phyloP scores from a whole-genome alignment of 306 rosid genomes.

The Urtica urens region DNA sequence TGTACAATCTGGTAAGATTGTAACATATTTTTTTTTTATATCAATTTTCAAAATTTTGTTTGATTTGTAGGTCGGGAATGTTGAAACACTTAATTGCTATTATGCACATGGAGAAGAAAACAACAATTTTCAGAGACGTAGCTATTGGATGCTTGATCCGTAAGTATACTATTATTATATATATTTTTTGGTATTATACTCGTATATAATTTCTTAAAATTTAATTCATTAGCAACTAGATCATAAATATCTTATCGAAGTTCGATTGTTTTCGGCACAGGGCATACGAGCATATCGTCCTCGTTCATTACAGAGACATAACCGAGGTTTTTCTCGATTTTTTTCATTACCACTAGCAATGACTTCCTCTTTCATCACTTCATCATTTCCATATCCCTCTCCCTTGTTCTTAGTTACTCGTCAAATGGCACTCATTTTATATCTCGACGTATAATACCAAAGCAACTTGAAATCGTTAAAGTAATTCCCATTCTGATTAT shows the following conservation, averaged over 20 bases:
- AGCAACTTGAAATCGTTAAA: too few relatives aligned
- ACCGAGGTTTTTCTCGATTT: constrained; percentile 65
- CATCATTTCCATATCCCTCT: too few relatives aligned
- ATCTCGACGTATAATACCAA: too few relatives aligned
- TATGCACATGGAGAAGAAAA: constrained; percentile 95
- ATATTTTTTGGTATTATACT: constrained; percentile 10
- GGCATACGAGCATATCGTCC: constrained; percentile 81
- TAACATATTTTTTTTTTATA: too few relatives aligned
- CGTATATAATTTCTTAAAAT: too few relatives aligned
- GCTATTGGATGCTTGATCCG: constrained; percentile 97
- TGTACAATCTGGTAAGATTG: too few relatives aligned
- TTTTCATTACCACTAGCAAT: too few relatives aligned
- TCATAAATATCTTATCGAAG: neutral
- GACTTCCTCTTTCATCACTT: too few relatives aligned
- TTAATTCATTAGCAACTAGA: too few relatives aligned
- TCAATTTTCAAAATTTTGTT: too few relatives aligned
- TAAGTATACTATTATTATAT: constrained; percentile 42
- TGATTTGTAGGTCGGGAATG: constrained; percentile 70
- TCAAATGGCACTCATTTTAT: neutral
- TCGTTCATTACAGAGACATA: constrained; percentile 86
- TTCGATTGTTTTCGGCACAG: constrained; percentile 24
- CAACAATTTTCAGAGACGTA: constrained; percentile 79
- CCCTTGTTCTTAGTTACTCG: neutral
- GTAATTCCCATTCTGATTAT: neutral
- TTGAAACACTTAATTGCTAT: constrained; percentile 78